phyloP scores from a whole-genome alignment of 1,284 basidiomycete species.

The Chiua sp. region DNA sequence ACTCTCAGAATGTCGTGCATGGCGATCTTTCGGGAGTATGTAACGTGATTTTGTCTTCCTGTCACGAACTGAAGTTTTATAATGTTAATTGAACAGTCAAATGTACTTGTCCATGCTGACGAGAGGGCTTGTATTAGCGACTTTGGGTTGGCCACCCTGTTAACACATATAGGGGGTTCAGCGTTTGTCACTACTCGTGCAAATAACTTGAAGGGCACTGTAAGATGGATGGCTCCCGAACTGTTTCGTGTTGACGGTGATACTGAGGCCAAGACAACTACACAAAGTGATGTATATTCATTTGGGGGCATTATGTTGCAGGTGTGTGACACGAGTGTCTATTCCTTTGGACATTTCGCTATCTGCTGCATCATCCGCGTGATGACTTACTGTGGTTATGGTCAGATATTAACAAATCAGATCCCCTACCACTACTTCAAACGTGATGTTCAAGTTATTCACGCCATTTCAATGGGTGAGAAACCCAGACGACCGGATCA shows the following conservation, averaged over 20 bases:
- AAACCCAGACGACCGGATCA: not conserved
- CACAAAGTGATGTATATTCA: not conserved
- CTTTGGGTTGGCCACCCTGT: too few species aligned
- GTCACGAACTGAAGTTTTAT: not conserved
- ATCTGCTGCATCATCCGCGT: too few species aligned
- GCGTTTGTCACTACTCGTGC: too few species aligned
- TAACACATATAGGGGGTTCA: too few species aligned
- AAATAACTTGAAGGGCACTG: too few species aligned
- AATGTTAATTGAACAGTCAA: conserved; percentile 3
- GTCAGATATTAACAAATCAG: too few species aligned
- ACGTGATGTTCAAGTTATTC: not conserved
- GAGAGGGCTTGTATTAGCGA: not conserved
- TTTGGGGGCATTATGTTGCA: not conserved
- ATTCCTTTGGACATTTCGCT: too few species aligned
- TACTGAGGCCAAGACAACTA: not conserved
- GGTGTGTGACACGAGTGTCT: not conserved
- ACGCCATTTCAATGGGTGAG: not conserved
- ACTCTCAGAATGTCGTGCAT: conserved; percentile 1
- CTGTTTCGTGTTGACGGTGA: too few species aligned
- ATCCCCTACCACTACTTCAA: too few species aligned
- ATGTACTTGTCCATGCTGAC: not conserved
- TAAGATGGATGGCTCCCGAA: too few species aligned
- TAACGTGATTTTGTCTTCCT: not conserved
- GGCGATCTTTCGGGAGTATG: conserved; percentile 4
- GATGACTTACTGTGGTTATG: too few species aligned